Evolutionary conservation across 805 yeast genomes (phyloP).

Genomic region (Sugiyamaella chiloensis): DNA sequence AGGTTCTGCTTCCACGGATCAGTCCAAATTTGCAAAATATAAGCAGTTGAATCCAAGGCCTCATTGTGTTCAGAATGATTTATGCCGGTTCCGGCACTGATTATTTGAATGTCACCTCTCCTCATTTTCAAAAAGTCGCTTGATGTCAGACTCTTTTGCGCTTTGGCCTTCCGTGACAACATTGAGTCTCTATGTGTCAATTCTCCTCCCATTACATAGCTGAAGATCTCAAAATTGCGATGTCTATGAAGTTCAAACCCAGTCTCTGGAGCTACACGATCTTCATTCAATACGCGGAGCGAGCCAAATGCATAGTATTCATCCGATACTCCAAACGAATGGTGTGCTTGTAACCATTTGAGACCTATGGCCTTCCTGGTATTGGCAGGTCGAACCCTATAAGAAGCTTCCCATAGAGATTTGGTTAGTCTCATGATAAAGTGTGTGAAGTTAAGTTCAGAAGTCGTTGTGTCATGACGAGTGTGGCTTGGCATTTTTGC

Average conservation of each 20-base stretch:
- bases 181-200: conserved; percentile 9
- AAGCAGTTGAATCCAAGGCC: neutral
- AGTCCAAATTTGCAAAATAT: conserved; percentile 8
- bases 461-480: no score
- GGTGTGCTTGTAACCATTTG: conserved; percentile 8
- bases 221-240: conserved; percentile 9
- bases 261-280: neutral
- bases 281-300: conserved; percentile 5
- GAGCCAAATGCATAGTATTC: conserved; percentile 1
- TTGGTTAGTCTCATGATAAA: neutral
- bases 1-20: conserved; percentile 4
- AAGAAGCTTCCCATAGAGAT: neutral
- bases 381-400: conserved; percentile 2
- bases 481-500: neutral
- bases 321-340: conserved; percentile 5
- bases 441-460: no score
- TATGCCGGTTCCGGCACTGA: conserved; percentile 5
- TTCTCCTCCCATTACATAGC: neutral
- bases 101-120: conserved; percentile 8
- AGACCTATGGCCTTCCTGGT: neutral
- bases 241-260: conserved; percentile 9
- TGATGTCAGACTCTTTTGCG: neutral
- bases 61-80: conserved; percentile 9
- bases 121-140: conserved; percentile 1
- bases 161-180: neutral